Evolutionary conservation across 2,329 filamentous ascomycete genomes (phyloP).

Genomic region (Eurotiales sp.): DNA sequence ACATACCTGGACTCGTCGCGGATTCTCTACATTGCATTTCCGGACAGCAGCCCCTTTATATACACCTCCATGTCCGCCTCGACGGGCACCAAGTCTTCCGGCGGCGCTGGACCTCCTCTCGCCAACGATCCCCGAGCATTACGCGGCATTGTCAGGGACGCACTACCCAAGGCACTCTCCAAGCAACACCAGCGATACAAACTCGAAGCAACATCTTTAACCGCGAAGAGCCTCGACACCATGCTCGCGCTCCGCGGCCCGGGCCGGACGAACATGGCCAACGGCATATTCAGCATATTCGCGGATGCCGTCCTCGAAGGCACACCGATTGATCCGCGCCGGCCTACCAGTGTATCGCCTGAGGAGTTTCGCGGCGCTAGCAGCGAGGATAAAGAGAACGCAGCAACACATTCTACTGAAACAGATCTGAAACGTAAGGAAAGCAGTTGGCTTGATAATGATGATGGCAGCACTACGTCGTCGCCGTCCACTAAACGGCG

Average conservation of each 20-base stretch:
- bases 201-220: conserved; percentile 64
- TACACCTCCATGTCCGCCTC: conserved; percentile 56
- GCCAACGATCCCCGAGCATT: conserved; percentile 58
- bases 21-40: conserved; percentile 77
- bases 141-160: conserved; percentile 68
- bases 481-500: conserved; percentile 53
- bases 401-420: conserved; percentile 5
- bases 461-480: conserved; percentile 2
- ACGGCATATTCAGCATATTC: conserved; percentile 77
- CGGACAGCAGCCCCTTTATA: conserved; percentile 71
- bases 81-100: conserved; percentile 36
- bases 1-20: conserved; percentile 58
- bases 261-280: conserved; percentile 66
- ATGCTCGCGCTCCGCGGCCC: conserved; percentile 67
- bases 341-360: conserved; percentile 30
- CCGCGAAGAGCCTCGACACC: conserved; percentile 67
- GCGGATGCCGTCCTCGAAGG: conserved; percentile 57
- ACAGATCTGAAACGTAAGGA: conserved; percentile 18
- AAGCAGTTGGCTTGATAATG: not conserved
- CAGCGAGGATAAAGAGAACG: conserved; percentile 18
- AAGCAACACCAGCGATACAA: conserved; percentile 68
- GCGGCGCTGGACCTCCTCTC: conserved; percentile 15
- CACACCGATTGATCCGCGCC: conserved; percentile 48
- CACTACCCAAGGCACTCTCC: conserved; percentile 78
- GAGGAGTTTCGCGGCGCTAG: conserved; percentile 28